Conservation (phyloP, 257 asterid species). For the Agastache rugosa region DNA sequence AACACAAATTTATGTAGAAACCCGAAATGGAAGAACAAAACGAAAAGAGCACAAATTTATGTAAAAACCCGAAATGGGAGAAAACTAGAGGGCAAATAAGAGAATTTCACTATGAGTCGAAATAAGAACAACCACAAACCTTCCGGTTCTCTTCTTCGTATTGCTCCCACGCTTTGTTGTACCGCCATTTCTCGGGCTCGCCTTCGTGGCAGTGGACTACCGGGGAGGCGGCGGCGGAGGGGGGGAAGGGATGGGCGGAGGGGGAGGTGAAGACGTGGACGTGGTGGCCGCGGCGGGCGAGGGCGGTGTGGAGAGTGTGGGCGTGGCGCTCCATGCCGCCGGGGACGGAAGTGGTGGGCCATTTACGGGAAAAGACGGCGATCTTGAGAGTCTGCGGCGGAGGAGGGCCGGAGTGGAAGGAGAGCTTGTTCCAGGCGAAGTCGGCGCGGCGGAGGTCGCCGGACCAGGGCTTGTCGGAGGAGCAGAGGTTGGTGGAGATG, state of each 20-base stretch:
- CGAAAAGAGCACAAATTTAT: no score
- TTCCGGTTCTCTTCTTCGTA: slow-evolving; percentile 55
- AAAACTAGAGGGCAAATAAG: no score
- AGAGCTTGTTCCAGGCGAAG: slow-evolving; percentile 79
- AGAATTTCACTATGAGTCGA: no score
- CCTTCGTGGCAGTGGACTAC: slow-evolving; percentile 79
- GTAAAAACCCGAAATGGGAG: no score
- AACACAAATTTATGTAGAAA: no score
- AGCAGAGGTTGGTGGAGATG: slow-evolving; percentile 49
- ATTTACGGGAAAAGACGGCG: slow-evolving; percentile 91
- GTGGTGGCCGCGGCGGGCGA: slow-evolving; percentile 74
- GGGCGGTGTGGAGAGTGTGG: slow-evolving; percentile 71
- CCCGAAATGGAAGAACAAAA: no score
- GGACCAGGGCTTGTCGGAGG: slow-evolving; percentile 53
- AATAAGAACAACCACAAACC: no score
- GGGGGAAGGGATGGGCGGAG: neutral
- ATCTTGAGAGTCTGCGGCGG: slow-evolving; percentile 53
- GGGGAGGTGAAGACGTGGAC: slow-evolving; percentile 89
- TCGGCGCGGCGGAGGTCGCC: slow-evolving; percentile 76
- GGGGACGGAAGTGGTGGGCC: slow-evolving; percentile 77
- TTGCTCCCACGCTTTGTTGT: slow-evolving; percentile 83
- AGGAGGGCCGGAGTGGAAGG: slow-evolving; percentile 36
- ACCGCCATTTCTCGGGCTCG: slow-evolving; percentile 75
- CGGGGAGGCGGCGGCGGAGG: slow-evolving; percentile 33
- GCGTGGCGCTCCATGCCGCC: slow-evolving; percentile 99